Evolutionary conservation across 140 eudicot species (phyloP).

Genomic region (Anethum foeniculum): DNA sequence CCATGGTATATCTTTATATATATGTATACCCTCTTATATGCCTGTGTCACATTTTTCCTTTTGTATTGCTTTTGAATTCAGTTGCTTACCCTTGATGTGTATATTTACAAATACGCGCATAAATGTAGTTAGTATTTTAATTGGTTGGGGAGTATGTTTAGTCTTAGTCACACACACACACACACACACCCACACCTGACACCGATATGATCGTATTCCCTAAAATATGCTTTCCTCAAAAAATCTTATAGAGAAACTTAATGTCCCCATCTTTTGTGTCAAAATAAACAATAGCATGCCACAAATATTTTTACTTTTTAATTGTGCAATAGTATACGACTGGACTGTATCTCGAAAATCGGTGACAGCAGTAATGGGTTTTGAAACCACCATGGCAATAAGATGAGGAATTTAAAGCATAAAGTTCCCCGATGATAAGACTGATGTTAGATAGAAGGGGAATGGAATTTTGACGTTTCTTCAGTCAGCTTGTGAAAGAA

Average conservation of each 20-base stretch:
- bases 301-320: background rate
- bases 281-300: background rate
- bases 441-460: background rate
- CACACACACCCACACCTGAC: background rate
- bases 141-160: background rate
- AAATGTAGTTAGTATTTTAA: conserved; percentile 5
- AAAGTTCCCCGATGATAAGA: background rate
- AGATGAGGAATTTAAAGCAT: background rate
- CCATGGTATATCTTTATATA: conserved; percentile 49
- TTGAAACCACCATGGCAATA: background rate
- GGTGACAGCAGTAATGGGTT: background rate
- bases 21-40: background rate
- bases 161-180: background rate
- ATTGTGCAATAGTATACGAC: background rate
- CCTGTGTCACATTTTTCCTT: background rate
- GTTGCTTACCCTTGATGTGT: background rate
- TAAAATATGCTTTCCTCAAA: background rate
- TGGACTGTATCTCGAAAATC: background rate
- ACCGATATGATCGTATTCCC: background rate
- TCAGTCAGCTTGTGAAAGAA: background rate
- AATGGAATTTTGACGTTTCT: background rate
- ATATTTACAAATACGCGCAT: background rate
- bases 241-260: background rate
- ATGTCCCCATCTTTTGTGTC: background rate
- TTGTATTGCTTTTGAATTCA: conserved; percentile 2